A percentile compares a stretch with the other conserved stretches of the same genome.
Conservation (phyloP, 129 eudicot species). For the sunflower (Helianthus annuus) region HanXRQr2.0-SUNRISE NC_035434.2:84014529-84015028, state of each 20-base stretch:
- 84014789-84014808: not conserved
- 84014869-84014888: no score
- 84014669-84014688: constrained; percentile 43
- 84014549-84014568: constrained; percentile 59
- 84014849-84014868: no score
- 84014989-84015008: no score
- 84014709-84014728: not conserved
- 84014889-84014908: no score
- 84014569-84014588: constrained; percentile 70
- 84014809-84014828: not conserved
- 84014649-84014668: constrained; percentile 52
- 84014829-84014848: no score
- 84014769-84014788: constrained; percentile 14
- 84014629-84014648: constrained; percentile 62
- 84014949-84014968: no score
- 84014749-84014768: constrained; percentile 11
- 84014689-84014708: constrained; percentile 32
- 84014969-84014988: no score
- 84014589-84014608: constrained; percentile 22
- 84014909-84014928: no score
- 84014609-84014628: constrained; percentile 28
- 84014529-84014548: constrained; percentile 58
- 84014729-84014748: not conserved
- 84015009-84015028: no score
- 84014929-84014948: no score